Evolutionary conservation across 1,284 basidiomycete species (phyloP).

Genomic region (Ganoderma meredithae): DNA sequence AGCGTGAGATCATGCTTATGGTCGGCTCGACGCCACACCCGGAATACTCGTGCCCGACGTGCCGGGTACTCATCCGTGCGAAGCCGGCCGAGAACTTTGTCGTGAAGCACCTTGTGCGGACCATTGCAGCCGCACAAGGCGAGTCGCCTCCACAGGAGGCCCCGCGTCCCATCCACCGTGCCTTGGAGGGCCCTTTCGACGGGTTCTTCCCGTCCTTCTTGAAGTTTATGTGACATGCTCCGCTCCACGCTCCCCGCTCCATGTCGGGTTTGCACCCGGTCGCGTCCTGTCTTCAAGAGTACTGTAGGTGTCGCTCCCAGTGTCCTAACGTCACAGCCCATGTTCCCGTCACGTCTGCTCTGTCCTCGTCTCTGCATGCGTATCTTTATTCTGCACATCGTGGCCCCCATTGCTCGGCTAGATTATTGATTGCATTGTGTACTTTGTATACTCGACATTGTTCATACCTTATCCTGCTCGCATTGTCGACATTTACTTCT

Average conservation of each 20-base stretch:
- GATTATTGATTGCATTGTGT: slow-evolving; percentile 8
- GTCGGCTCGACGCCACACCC: slow-evolving; percentile 45
- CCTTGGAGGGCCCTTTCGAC: slow-evolving; percentile 52
- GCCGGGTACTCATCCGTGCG: slow-evolving; percentile 55
- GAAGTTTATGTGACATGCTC: slow-evolving; percentile 1
- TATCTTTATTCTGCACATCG: slow-evolving; percentile 7
- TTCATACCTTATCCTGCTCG: slow-evolving; percentile 2
- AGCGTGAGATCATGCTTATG: slow-evolving; percentile 34
- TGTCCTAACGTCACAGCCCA: neutral
- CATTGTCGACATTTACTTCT: neutral
- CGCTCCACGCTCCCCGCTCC: neutral
- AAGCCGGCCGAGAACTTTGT: slow-evolving; percentile 66
- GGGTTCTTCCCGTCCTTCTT: slow-evolving; percentile 53
- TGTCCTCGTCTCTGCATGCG: slow-evolving; percentile 1
- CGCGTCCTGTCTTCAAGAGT: neutral
- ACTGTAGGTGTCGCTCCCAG: neutral
- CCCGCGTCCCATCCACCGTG: slow-evolving; percentile 31
- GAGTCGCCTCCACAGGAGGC: slow-evolving; percentile 51
- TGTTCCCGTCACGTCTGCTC: neutral
- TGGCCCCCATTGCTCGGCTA: neutral
- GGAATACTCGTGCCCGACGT: slow-evolving; percentile 71
- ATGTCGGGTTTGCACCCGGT: neutral
- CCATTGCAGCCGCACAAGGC: slow-evolving; percentile 53
- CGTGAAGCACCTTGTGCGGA: slow-evolving; percentile 61
- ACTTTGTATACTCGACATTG: slow-evolving; percentile 10